Evolutionary conservation across 352 stramenopile species (phyloP), one percentile per base, ranked within the genome.

Genomic region (Thalassiosira gravida): DNA sequence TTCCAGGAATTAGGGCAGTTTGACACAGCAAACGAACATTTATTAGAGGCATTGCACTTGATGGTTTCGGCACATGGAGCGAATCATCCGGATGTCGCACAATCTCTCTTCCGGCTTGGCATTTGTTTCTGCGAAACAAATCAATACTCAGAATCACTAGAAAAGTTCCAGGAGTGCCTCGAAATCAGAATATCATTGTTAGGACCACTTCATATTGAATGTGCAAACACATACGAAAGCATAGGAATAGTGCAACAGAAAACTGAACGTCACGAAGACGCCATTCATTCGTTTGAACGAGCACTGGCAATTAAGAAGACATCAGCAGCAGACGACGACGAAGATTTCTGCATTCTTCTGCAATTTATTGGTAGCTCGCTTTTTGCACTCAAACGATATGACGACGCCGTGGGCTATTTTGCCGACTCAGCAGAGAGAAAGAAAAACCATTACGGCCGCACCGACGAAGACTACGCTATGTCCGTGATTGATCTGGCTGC

Each of bases 221-320:
- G 75, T 47, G 74, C 72, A 2, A 81, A 83, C 37, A 86, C 80
- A 18, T 83, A 85, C 52, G 83, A 90, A 66, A 90, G 82, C 18
- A 86, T 88, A 53, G 83, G 80, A 13, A 90, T 88, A 46, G 79
- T 90, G 9, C 71, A 90, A 46, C 83, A 90, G 63, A 88, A 90
- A 67, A 75, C 49, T 20, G 56, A 75, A 16, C 70, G 56, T 25
- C 81, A 88, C 16, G 72, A 83, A 77, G 81, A 88, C 18, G 81
- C 81, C 24, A 80, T 88, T 47, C 50, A 82, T 66, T 83, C 76
- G 2, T 88, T 88, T 50, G 77, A 89, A 71, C 64, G 78, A 74
- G 82, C 82, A 30, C 57, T 89, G 22, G 82, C 82, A 55, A 89
- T 86, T 18, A 89, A 89, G 55, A 84, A 78, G 47, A 56, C 67